Base-by-base conservation (phyloP, 2,329 filamentous ascomycete species). In the Claviceps fusiformis region DNA sequence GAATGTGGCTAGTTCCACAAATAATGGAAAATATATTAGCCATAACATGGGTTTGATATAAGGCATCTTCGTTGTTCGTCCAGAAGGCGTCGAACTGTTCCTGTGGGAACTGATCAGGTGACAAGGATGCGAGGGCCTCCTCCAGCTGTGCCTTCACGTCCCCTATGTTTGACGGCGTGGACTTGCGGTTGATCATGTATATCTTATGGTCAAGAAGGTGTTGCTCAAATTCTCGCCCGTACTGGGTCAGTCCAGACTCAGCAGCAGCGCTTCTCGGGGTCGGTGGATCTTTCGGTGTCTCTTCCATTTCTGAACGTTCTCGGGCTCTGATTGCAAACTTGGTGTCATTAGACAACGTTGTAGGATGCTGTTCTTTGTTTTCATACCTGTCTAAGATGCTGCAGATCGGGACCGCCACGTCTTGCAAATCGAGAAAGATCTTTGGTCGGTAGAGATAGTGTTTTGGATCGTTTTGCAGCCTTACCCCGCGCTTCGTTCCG, bases 311-410 rank as follows among this genome's bases (percentile, higher is more conserved):
- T 31, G 9, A 44, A n/a, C 2, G 37, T 5, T 7, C 39, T 53
- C 11, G 3, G n/a, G 15, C 7, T 24, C 8, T 29, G 11, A 33
- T 50, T 41, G n/a, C 7, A 11, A 39, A 53, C 52, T 37, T 39
- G 27, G 27, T 48, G 13, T 41, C 41, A 29, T 51, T 7, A 55
- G 47, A 10, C 24, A 15, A 41, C 11, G 37, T 3, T 19, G 31
- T 6, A 35, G 39, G 10, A 11, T 44, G 62, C 64, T 31, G 67
- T 72, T 57, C 73, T 67, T 24, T 69, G 37, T 71, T 33, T 5
- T 37, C 48, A 41, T 51, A 51, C 53, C 17, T 45, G 29, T 51
- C 39, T 24, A 24, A 51, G 48, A 8, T 47, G 41, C 9, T 27
- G 39, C 27, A 55, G 47, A 45, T 55, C 19, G 5, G 53, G 53